A percentile compares a stretch with the other conserved stretches of the same genome.
phyloP scores from a whole-genome alignment of 164 flowering plant species.

The Dillenia turbinata region DNA sequence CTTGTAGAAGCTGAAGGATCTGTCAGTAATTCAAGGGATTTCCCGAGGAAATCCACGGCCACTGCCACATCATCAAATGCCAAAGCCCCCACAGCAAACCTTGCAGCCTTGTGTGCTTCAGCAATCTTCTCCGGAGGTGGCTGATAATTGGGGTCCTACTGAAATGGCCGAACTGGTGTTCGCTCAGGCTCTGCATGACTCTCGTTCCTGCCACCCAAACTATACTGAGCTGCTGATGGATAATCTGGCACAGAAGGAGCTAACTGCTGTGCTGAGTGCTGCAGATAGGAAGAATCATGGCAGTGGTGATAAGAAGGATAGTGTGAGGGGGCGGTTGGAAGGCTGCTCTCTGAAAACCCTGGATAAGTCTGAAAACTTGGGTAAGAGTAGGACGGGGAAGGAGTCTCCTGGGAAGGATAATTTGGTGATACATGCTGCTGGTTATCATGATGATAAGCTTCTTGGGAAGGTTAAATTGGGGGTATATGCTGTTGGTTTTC shows the following conservation, averaged over 20 bases:
- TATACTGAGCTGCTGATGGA: slow-evolving; percentile 31
- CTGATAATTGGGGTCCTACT: slow-evolving; percentile 69
- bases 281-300: slow-evolving; percentile 46
- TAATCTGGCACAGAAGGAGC: slow-evolving; percentile 29
- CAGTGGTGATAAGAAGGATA: slow-evolving; percentile 64
- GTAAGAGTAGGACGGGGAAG: slow-evolving; percentile 31
- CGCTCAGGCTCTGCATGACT: slow-evolving; percentile 29
- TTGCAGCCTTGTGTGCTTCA: slow-evolving; percentile 98
- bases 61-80: slow-evolving; percentile 91
- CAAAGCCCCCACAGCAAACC: slow-evolving; percentile 99
- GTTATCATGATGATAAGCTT: slow-evolving; percentile 35
- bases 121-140: slow-evolving; percentile 87
- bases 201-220: slow-evolving; percentile 33
- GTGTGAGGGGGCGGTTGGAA: slow-evolving; percentile 71
- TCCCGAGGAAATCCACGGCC: slow-evolving; percentile 75
- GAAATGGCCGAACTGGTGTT: slow-evolving; percentile 29
- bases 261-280: slow-evolving; percentile 24
- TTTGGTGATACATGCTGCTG: slow-evolving; percentile 34
- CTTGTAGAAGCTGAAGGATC: slow-evolving; percentile 61
- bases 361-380: slow-evolving; percentile 88
- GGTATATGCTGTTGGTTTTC: too few relatives aligned
- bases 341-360: slow-evolving; percentile 66
- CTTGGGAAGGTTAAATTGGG: slow-evolving; percentile 29
- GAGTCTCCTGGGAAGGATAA: slow-evolving; percentile 47
- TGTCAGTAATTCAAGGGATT: slow-evolving; percentile 84